Evolutionary conservation across 2,329 filamentous ascomycete genomes (phyloP), one percentile per base, ranked within the genome.

Genomic region (Herpotrichia juniperi): DNA sequence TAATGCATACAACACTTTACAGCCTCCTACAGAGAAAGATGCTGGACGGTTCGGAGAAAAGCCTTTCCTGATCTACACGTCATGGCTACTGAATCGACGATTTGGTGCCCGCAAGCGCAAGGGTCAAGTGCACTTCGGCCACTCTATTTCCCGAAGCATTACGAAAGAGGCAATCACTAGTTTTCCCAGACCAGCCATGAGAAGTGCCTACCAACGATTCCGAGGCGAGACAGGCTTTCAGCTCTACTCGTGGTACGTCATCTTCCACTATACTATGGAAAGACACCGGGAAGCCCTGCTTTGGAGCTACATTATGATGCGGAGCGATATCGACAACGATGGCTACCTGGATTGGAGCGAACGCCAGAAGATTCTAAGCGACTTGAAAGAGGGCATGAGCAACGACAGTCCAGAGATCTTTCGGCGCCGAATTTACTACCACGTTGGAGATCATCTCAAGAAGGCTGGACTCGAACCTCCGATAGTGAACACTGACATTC

Each of bases 241-340:
- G 61, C 66, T 78, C 1, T 78, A 77, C 51, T 74, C 75, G 1
- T 78, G 76, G 76, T 78, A 69, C 52, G 68, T 69, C 0, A 59
- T 67, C 14, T 78, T 78, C 56, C 76, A 79, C 57, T 78, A 78
- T 58, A 74, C 69, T 12, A 78, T 78, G 46, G 76, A 78, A 57
- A 59, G 76, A 21, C 76, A 77, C 48, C 64, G 76, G 1, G 76
- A 78, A 53, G 75, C 72, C 4, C 58, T 78, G 17, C 62, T 78
- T 12, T 78, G 75, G 75, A 76, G 74, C 30, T 77, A 76, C 48
- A 64, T 78, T 46, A 74, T 76, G 69, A 62, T 73, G 7, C 68
- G 73, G 6, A 71, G 66, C 12, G 76, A 78, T 51, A 42, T 49
- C 8, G 62, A 78, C 53, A 54, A 59, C 7, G 71, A 77, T 49